phyloP scores from a whole-genome alignment of 139 green algal species.

The Zygnema circumcarinatum region DNA sequence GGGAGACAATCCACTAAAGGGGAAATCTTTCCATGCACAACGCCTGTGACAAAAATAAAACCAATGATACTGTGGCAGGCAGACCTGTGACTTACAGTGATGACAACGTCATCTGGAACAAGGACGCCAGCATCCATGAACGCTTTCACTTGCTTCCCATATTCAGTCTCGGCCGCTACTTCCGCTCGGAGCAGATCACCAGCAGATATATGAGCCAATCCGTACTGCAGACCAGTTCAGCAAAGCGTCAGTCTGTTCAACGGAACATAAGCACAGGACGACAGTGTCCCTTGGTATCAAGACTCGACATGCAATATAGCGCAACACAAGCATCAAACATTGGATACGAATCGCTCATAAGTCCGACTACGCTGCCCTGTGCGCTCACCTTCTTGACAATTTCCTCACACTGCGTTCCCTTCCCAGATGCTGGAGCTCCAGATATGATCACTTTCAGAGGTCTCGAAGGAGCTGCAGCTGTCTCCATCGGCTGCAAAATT shows the following conservation, averaged over 20 bases:
- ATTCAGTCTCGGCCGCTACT: constrained; percentile 83
- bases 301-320: no score
- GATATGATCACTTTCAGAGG: constrained; percentile 86
- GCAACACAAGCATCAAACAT: no score
- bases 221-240: constrained; percentile 78
- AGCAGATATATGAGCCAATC: constrained; percentile 92
- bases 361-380: background rate
- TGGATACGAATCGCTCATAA: background rate
- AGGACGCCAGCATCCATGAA: constrained; percentile 95
- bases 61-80: no score
- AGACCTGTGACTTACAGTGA: constrained; percentile 55
- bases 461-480: background rate
- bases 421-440: constrained; percentile 93
- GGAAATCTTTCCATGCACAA: no score
- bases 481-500: no score
- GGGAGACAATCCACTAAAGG: no score
- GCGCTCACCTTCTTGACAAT: constrained; percentile 68
- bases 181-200: constrained; percentile 96
- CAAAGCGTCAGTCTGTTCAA: constrained; percentile 7
- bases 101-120: constrained; percentile 89
- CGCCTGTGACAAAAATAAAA: no score
- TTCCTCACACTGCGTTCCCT: constrained; percentile 83
- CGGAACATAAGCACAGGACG: background rate
- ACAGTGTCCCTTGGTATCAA: background rate
- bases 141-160: constrained; percentile 76